These are phyloP conservation scores for Suhomyces yuchorum DNA, from an alignment of 1,139 yeast species.

Conservation along the genomic window DNA sequence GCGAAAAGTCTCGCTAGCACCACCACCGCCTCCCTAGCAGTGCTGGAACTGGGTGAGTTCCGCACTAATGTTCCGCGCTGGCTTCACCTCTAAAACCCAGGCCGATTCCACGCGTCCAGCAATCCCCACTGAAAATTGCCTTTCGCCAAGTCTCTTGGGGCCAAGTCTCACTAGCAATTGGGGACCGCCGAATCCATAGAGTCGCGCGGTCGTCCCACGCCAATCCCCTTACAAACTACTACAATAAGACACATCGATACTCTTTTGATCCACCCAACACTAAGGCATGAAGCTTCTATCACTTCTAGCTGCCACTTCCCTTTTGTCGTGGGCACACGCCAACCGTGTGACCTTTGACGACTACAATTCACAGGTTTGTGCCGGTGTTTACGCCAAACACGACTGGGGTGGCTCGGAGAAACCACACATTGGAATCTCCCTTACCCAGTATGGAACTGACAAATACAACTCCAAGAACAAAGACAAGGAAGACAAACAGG, in stretches of 20 bases:
- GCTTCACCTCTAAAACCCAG: too few relatives aligned
- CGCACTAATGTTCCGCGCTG: too few relatives aligned
- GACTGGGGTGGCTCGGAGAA: slow-evolving; percentile 83
- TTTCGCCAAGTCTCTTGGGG: background rate
- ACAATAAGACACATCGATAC: background rate
- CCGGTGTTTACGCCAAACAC: slow-evolving; percentile 84
- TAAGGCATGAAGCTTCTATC: slow-evolving; percentile 6
- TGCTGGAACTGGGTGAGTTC: too few relatives aligned
- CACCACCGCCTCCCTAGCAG: background rate
- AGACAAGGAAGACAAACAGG: slow-evolving; percentile 23
- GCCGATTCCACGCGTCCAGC: background rate
- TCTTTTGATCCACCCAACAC: background rate
- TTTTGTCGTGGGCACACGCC: slow-evolving; percentile 30
- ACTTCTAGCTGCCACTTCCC: slow-evolving; percentile 1
- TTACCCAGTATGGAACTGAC: slow-evolving; percentile 38
- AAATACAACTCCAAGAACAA: slow-evolving; percentile 32
- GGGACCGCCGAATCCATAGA: background rate
- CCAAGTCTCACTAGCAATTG: background rate
- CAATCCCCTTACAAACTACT: background rate
- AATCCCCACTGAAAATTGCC: background rate
- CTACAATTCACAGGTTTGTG: slow-evolving; percentile 64
- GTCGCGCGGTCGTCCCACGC: background rate
- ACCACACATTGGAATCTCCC: slow-evolving; percentile 61
- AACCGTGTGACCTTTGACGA: slow-evolving; percentile 53
- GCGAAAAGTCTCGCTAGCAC: background rate